Percentiles rank a stretch among this genome's conserved stretches.
Conservation (phyloP, 2,329 filamentous ascomycete species). For the Microdochium trichocladiopsis region DNA sequence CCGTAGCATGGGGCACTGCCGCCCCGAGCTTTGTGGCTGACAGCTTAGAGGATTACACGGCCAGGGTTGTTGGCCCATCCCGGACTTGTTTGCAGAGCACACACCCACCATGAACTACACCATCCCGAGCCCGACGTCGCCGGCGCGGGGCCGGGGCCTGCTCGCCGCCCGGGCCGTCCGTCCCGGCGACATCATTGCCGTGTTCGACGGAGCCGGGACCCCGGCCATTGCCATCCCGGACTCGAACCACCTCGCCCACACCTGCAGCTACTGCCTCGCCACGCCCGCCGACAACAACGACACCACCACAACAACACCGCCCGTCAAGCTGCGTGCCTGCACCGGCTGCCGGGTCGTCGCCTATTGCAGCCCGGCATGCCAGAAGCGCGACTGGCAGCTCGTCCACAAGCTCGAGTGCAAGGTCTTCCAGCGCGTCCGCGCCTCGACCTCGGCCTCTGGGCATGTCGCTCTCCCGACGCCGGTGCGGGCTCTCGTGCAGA, state of each 20-base stretch:
- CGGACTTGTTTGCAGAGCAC: too few species aligned
- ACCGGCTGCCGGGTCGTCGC: slow-evolving; percentile 42
- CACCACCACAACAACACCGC: slow-evolving; percentile 5
- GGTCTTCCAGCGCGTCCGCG: slow-evolving; percentile 31
- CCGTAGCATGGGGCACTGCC: too few species aligned
- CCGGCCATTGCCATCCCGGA: slow-evolving; percentile 41
- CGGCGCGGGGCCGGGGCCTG: slow-evolving; percentile 35
- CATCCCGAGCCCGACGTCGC: slow-evolving; percentile 1
- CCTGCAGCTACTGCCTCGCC: slow-evolving; percentile 44
- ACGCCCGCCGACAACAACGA: slow-evolving; percentile 8
- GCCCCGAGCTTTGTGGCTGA: too few species aligned
- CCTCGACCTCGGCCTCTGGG: slow-evolving; percentile 10
- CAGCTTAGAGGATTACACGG: too few species aligned
- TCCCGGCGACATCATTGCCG: slow-evolving; percentile 37
- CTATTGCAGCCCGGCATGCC: slow-evolving; percentile 50
- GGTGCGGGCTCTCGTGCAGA: slow-evolving; percentile 45
- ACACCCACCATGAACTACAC: background rate
- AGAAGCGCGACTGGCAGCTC: slow-evolving; percentile 43
- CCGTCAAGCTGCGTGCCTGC: slow-evolving; percentile 30
- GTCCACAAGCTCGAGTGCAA: slow-evolving; percentile 43
- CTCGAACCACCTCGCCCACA: slow-evolving; percentile 27
- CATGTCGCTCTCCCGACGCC: slow-evolving; percentile 41
- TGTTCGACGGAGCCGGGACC: slow-evolving; percentile 24
- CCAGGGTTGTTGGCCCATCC: too few species aligned
- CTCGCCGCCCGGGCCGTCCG: slow-evolving; percentile 31